Base-by-base conservation (phyloP, 75 land plant genomes). In the Sequoia sempervirens region DNA sequence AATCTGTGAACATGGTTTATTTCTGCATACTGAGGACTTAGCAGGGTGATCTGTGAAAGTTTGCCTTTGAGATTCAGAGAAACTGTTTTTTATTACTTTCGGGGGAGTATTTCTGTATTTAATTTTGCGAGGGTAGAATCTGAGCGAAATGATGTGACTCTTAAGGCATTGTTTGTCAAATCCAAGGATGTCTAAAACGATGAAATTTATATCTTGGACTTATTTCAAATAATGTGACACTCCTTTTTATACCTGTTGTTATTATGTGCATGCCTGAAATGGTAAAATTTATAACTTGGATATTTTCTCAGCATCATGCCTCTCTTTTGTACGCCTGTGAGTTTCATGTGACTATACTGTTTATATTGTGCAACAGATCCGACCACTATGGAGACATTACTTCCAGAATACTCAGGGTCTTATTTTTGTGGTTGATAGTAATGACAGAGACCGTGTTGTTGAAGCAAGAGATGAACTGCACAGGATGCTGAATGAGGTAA, bases 311-410 rank as follows among this genome's bases (percentile, higher is more conserved):
- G 36, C 12, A 10, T 32, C 12, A 8, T 32, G 36, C 14, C 13
- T 23, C 3, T 32, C 36, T n/a, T 30, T 20, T 64, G 68, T 64
- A 2, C 32, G 15, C 3, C 12, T 13, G 1, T 3, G 37, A 32
- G 2, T 70, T 5, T 64, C 68, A 64, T 64, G 28, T 64, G 68
- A 20, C 28, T 64, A 14, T 26, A 32, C 30, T 61, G 26, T 5
- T 23, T 61, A 70, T 32, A 11, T 30, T 78, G 80, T 78, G 52
- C 50, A 34, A 30, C 90, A 93, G 94, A 93, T 93, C 82, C 89
- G 94, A 26, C 94, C 94, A 23, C 36, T 93, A 66, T 93, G 94
- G 94, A 90, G 94, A 89, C 94, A 93, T 52, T 92, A 92, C 87
- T 92, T 91, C 88, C 93, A 92, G 66, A 92, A 92, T 86, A 92